phyloP scores from a whole-genome alignment of 306 rosid genomes.

The Calophaca sinica region DNA sequence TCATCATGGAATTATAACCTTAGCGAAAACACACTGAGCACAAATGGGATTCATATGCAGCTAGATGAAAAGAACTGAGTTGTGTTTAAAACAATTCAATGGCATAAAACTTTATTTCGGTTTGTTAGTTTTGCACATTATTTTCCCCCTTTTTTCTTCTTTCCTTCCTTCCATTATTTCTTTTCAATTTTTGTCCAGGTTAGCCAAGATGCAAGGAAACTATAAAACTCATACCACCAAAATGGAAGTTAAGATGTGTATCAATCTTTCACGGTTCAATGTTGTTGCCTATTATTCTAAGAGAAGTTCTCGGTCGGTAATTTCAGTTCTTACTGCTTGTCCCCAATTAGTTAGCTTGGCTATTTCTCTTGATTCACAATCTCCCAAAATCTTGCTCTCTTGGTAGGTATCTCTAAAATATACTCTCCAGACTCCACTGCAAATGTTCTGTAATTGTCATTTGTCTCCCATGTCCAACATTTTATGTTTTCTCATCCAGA shows the following conservation, averaged over 20 bases:
- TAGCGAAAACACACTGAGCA: conserved; percentile 14
- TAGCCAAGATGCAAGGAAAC: neutral
- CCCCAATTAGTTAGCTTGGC: neutral
- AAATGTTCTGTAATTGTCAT: neutral
- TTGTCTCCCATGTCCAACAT: neutral
- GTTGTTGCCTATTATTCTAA: neutral
- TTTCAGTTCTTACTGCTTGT: conserved; percentile 12
- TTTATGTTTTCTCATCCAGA: neutral
- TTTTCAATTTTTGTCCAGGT: conserved; percentile 23
- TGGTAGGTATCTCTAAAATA: neutral
- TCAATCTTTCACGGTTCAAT: neutral
- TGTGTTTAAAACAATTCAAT: neutral
- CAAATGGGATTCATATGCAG: conserved; percentile 14
- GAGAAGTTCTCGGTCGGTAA: neutral
- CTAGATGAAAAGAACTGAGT: conserved; percentile 16
- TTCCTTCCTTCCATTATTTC: conserved; percentile 5
- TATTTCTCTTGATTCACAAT: neutral
- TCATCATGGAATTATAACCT: conserved; percentile 15
- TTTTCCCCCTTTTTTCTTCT: neutral
- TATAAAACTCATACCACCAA: conserved; percentile 7
- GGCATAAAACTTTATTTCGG: conserved; percentile 13
- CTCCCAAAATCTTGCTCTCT: conserved; percentile 4
- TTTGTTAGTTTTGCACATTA: conserved; percentile 19
- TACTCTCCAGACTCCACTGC: neutral
- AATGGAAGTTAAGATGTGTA: neutral